A percentile compares a stretch with the other conserved stretches of the same genome.
Conservation (phyloP, 2,329 filamentous ascomycete genomes). For the Hypomyces perniciosus region DNA sequence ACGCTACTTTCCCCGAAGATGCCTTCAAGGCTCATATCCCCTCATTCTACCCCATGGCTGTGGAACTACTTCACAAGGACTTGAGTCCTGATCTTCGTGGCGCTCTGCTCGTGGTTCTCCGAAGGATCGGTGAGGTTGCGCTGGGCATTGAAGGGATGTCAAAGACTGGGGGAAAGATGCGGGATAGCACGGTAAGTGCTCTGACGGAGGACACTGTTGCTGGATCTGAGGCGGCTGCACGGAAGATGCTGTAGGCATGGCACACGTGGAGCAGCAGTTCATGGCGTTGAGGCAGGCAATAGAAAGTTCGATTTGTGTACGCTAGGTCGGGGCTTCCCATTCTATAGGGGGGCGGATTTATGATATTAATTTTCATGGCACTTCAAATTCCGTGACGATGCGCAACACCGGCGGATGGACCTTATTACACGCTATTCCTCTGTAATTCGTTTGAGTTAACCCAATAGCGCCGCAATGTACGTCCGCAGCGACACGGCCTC, state of each 20-base stretch:
- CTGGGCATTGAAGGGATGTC: slow-evolving; percentile 51
- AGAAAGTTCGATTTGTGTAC: slow-evolving; percentile 18
- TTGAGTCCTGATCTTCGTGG: slow-evolving; percentile 71
- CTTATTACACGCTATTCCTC: no score
- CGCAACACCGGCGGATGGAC: background rate
- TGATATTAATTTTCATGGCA: background rate
- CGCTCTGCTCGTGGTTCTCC: slow-evolving; percentile 70
- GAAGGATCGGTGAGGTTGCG: slow-evolving; percentile 74
- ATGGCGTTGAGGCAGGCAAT: slow-evolving; percentile 27
- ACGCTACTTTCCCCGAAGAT: slow-evolving; percentile 71
- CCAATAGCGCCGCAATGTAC: slow-evolving; percentile 39
- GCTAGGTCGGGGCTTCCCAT: slow-evolving; percentile 1
- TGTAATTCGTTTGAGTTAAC: slow-evolving; percentile 13
- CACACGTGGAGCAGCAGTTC: slow-evolving; percentile 10
- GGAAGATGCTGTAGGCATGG: slow-evolving; percentile 28
- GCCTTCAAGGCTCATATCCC: slow-evolving; percentile 76
- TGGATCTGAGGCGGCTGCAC: slow-evolving; percentile 28
- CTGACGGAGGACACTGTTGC: slow-evolving; percentile 23
- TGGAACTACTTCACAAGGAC: slow-evolving; percentile 79
- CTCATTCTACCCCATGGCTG: slow-evolving; percentile 78
- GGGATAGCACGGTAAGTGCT: slow-evolving; percentile 36
- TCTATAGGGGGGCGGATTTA: background rate
- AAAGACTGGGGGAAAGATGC: slow-evolving; percentile 27
- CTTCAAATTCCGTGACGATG: background rate
- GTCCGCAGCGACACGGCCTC: slow-evolving; percentile 42